These are phyloP conservation scores for Naganishia onofrii DNA, from an alignment of 768 basidiomycete species.

Conservation along the genomic window DNA sequence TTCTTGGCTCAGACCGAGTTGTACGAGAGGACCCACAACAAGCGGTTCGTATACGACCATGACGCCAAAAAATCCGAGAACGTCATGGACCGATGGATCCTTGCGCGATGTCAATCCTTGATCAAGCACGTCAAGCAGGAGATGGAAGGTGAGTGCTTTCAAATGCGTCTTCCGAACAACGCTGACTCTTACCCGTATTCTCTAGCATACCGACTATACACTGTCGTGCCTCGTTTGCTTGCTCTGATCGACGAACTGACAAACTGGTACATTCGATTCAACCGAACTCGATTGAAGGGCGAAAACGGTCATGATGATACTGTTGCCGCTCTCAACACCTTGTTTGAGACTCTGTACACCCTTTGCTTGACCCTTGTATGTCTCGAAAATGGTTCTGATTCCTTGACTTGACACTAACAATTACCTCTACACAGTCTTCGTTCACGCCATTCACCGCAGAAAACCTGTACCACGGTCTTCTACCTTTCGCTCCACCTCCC, in stretches of 20 bases:
- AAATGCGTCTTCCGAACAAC: no score
- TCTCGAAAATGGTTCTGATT: slow-evolving; percentile 27
- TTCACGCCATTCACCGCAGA: slow-evolving; percentile 98
- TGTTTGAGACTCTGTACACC: slow-evolving; percentile 92
- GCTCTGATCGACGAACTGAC: slow-evolving; percentile 93
- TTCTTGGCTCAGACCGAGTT: slow-evolving; percentile 92
- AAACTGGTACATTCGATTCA: slow-evolving; percentile 99
- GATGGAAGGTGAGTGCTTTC: slow-evolving; percentile 68
- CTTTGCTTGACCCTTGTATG: slow-evolving; percentile 90
- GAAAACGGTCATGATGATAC: slow-evolving; percentile 89
- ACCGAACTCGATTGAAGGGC: slow-evolving; percentile 90
- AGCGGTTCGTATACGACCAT: slow-evolving; percentile 82
- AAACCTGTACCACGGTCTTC: slow-evolving; percentile 88
- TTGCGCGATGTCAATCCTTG: slow-evolving; percentile 95
- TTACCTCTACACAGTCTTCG: slow-evolving; percentile 66
- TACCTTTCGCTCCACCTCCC: slow-evolving; percentile 66
- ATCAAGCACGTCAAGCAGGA: slow-evolving; percentile 87
- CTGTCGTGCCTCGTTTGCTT: slow-evolving; percentile 89
- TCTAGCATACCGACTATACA: slow-evolving; percentile 84
- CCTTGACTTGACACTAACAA: neutral
- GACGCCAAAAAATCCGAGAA: slow-evolving; percentile 78
- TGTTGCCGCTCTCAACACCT: slow-evolving; percentile 79
- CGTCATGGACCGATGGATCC: slow-evolving; percentile 98
- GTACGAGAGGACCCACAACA: slow-evolving; percentile 72
- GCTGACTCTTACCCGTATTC: neutral